Conservation (phyloP, 768 basidiomycete species). For the Hirschioporus abietinus region DNA sequence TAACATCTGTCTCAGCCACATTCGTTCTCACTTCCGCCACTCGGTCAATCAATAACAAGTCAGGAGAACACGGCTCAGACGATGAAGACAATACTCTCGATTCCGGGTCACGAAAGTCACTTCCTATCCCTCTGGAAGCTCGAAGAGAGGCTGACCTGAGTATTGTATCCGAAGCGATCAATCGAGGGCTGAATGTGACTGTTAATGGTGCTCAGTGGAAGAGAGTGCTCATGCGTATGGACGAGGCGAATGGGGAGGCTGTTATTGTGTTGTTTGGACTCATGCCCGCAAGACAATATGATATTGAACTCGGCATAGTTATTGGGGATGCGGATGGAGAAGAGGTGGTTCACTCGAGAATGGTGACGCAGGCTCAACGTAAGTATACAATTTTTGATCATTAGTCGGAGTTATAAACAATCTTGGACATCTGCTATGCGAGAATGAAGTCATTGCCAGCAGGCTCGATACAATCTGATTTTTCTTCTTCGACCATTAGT, state of each 20-base stretch:
- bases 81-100: slow-evolving; percentile 29
- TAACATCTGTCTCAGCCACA: slow-evolving; percentile 81
- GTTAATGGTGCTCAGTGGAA: slow-evolving; percentile 80
- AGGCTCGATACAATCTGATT: background rate
- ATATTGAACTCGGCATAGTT: slow-evolving; percentile 77
- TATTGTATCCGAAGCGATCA: slow-evolving; percentile 60
- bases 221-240: slow-evolving; percentile 70
- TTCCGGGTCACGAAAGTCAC: slow-evolving; percentile 6
- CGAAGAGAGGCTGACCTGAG: slow-evolving; percentile 28
- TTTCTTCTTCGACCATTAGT: background rate
- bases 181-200: slow-evolving; percentile 71
- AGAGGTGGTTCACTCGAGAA: slow-evolving; percentile 3
- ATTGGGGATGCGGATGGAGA: slow-evolving; percentile 43
- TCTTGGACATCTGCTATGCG: background rate
- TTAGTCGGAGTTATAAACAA: background rate
- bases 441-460: background rate
- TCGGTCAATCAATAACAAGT: slow-evolving; percentile 7
- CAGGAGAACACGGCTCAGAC: slow-evolving; percentile 31
- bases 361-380: background rate
- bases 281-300: slow-evolving; percentile 84
- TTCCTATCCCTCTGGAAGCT: slow-evolving; percentile 5
- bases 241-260: slow-evolving; percentile 79
- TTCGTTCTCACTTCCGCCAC: slow-evolving; percentile 61
- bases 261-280: slow-evolving; percentile 89
- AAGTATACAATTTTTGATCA: background rate